These are phyloP conservation scores for Puccinellia tenuiflora DNA, from an alignment of 176 grass and related monocot species.

Conservation along the genomic window DNA sequence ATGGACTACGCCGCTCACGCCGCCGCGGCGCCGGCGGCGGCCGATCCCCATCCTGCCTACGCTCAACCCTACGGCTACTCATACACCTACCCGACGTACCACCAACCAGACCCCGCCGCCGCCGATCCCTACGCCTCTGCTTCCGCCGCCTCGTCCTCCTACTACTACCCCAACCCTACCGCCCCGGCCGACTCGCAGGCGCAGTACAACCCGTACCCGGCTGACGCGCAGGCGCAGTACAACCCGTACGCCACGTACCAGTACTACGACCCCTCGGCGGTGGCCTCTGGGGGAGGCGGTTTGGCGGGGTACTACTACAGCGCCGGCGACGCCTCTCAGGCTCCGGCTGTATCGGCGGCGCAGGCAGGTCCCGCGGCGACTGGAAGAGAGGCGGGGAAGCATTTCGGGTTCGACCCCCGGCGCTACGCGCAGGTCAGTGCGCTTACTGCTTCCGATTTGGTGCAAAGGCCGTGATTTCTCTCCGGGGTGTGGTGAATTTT, in stretches of 20 bases:
- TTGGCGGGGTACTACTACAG: conserved; percentile 27
- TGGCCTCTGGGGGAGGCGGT: neutral
- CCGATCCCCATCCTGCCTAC: neutral
- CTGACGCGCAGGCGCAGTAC: neutral
- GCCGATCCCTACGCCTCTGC: no score
- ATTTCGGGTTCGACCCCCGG: conserved; percentile 48
- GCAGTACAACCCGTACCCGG: conserved; percentile 23
- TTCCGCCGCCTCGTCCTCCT: neutral
- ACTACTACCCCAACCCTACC: conserved; percentile 11
- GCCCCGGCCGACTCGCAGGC: neutral
- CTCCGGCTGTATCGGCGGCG: neutral
- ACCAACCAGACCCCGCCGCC: conserved; percentile 9
- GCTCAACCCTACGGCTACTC: conserved; percentile 26
- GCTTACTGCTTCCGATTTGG: neutral
- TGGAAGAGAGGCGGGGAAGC: conserved; percentile 11
- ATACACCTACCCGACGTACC: conserved; percentile 10
- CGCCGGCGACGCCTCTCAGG: conserved; percentile 22
- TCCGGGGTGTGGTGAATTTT: neutral
- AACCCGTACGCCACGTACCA: conserved; percentile 27
- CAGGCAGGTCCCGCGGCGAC: neutral
- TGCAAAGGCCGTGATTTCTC: neutral
- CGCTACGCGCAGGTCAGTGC: conserved; percentile 44
- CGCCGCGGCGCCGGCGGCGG: neutral
- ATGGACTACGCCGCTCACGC: conserved; percentile 23
- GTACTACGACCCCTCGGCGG: neutral